Evolutionary conservation across 1,284 basidiomycete genomes (phyloP).

Genomic region (Naganishia cerealis): DNA sequence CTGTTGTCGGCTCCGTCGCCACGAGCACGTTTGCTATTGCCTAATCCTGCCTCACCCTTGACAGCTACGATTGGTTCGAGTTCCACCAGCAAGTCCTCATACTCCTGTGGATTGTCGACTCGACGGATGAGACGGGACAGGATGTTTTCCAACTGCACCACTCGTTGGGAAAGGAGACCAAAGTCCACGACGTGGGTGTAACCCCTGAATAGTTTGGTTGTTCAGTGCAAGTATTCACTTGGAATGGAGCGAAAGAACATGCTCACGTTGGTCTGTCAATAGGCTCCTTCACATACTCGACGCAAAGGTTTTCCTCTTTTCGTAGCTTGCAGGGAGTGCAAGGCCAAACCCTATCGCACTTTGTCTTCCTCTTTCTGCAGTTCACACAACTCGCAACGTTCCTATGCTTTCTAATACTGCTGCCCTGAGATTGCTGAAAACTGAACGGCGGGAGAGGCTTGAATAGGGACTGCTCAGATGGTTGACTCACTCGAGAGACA

Average conservation of each 20-base stretch:
- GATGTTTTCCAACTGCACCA: constrained; percentile 36
- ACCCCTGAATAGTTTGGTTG: constrained; percentile 5
- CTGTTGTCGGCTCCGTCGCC: constrained; percentile 28
- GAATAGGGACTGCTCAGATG: constrained; percentile 10
- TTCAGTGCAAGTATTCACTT: neutral
- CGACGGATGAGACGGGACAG: constrained; percentile 19
- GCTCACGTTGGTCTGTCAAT: constrained; percentile 32
- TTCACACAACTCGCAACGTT: constrained; percentile 22
- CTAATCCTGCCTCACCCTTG: constrained; percentile 33
- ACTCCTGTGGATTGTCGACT: constrained; percentile 21
- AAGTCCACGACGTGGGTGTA: constrained; percentile 40
- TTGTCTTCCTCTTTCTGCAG: constrained; percentile 26
- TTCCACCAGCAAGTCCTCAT: constrained; percentile 34
- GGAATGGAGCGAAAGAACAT: no score
- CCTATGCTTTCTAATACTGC: constrained; percentile 21
- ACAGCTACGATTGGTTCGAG: constrained; percentile 35
- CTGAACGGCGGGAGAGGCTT: constrained; percentile 28
- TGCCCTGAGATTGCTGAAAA: constrained; percentile 23
- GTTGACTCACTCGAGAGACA: neutral
- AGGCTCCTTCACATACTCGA: constrained; percentile 31
- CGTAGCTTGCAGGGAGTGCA: constrained; percentile 30
- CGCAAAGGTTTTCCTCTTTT: constrained; percentile 23
- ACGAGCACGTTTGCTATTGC: constrained; percentile 39
- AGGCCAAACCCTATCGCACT: constrained; percentile 31
- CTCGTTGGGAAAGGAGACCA: constrained; percentile 37